Conservation (phyloP, 2,329 filamentous ascomycete genomes). For the Calycina marina region DNA sequence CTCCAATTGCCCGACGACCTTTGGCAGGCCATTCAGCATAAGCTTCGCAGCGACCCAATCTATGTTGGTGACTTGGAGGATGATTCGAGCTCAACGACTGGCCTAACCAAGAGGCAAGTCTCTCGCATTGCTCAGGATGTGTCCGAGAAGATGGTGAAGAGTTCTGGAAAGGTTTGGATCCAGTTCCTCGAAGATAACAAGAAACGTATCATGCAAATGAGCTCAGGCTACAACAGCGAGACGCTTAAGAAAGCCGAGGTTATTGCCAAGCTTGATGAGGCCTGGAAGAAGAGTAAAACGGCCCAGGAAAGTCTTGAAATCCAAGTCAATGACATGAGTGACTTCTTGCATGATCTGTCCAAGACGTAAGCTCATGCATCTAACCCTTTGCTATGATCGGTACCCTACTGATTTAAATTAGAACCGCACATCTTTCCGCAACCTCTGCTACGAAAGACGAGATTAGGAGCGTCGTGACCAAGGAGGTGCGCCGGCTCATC, state of each 20-base stretch:
- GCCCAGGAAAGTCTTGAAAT: too few relatives aligned
- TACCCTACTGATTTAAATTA: too few relatives aligned
- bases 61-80: constrained; percentile 2
- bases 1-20: constrained; percentile 43
- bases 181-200: constrained; percentile 5
- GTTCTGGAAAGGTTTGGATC: constrained; percentile 3
- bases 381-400: too few relatives aligned
- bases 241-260: constrained; percentile 3
- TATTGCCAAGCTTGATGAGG: too few relatives aligned
- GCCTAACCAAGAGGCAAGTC: neutral
- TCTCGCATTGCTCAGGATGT: neutral
- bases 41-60: constrained; percentile 30
- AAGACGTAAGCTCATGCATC: too few relatives aligned
- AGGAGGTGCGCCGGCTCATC: constrained; percentile 10
- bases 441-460: too few relatives aligned
- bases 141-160: neutral
- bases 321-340: too few relatives aligned
- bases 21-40: constrained; percentile 46
- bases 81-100: constrained; percentile 3
- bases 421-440: too few relatives aligned
- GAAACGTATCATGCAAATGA: neutral
- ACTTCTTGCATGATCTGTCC: too few relatives aligned
- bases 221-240: constrained; percentile 5
- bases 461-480: constrained; percentile 8
- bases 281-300: too few relatives aligned